A percentile compares a stretch with the other conserved stretches of the same genome.
These are phyloP conservation scores for Trametes maxima DNA, from an alignment of 768 basidiomycete species.

Conservation along the genomic window DNA sequence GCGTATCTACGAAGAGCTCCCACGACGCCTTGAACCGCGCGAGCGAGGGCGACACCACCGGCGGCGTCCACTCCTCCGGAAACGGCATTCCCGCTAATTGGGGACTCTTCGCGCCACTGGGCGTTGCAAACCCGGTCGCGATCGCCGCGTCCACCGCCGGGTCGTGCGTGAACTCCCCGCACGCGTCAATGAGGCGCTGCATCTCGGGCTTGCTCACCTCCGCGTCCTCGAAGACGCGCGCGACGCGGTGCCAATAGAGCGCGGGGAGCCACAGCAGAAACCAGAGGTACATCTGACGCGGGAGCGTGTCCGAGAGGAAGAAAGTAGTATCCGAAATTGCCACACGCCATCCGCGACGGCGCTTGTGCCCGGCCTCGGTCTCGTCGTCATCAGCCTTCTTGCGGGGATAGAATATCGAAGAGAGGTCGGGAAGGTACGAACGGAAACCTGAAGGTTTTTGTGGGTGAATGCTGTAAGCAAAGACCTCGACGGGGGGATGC, in stretches of 20 bases:
- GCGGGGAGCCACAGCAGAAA: slow-evolving; percentile 71
- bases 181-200: slow-evolving; percentile 41
- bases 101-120: slow-evolving; percentile 9
- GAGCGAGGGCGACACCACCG: slow-evolving; percentile 62
- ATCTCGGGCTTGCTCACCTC: slow-evolving; percentile 78
- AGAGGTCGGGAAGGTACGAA: slow-evolving; percentile 22
- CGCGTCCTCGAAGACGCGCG: slow-evolving; percentile 75
- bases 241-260: slow-evolving; percentile 78
- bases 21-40: slow-evolving; percentile 65
- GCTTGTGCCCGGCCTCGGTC: slow-evolving; percentile 2
- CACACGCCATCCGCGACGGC: slow-evolving; percentile 15
- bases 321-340: slow-evolving; percentile 25
- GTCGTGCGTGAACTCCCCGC: slow-evolving; percentile 16
- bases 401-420: slow-evolving; percentile 9
- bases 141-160: slow-evolving; percentile 16
- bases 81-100: slow-evolving; percentile 28
- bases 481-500: slow-evolving; percentile 4
- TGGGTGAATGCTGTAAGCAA: neutral
- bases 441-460: neutral
- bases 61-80: slow-evolving; percentile 41
- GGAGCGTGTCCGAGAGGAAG: slow-evolving; percentile 40
- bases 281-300: slow-evolving; percentile 47
- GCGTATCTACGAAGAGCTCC: slow-evolving; percentile 71
- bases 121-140: slow-evolving; percentile 15
- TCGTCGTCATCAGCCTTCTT: neutral